Evolutionary conservation across 202 grass and related monocot species (phyloP).

Genomic region (Setaria viridis): DNA sequence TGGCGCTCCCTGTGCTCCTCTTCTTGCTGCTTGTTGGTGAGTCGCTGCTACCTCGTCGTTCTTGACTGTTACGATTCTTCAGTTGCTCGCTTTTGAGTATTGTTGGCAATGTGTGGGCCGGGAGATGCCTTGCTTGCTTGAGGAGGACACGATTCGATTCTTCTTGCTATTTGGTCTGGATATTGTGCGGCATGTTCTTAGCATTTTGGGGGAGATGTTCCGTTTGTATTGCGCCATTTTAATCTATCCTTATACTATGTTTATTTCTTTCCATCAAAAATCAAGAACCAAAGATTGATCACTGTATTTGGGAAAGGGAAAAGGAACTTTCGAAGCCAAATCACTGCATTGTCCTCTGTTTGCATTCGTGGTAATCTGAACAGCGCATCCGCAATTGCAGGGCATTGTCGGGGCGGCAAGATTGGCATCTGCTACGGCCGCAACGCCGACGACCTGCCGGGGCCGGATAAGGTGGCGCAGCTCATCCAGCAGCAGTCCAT

Average conservation of each 20-base stretch:
- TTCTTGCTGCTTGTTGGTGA: conserved; percentile 55
- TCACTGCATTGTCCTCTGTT: background rate
- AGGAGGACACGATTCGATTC: conserved; percentile 16
- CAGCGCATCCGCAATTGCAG: conserved; percentile 40
- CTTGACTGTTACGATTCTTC: background rate
- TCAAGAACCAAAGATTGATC: conserved; percentile 7
- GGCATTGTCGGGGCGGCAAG: conserved; percentile 65
- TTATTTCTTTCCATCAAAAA: background rate
- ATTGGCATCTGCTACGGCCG: conserved; percentile 92
- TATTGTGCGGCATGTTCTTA: background rate
- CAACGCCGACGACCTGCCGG: conserved; percentile 92
- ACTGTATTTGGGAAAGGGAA: background rate
- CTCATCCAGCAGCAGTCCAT: conserved; percentile 76
- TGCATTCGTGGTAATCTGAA: background rate
- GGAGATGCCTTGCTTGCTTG: conserved; percentile 64
- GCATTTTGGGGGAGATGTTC: background rate
- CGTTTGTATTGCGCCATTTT: background rate
- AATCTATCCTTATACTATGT: background rate
- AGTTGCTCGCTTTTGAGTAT: background rate
- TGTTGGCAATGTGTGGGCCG: background rate
- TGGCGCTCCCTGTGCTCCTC: conserved; percentile 45
- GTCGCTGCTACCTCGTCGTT: background rate
- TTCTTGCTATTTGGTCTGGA: conserved; percentile 27
- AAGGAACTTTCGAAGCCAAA: background rate
- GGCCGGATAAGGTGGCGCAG: conserved; percentile 81